Base-by-base conservation (phyloP, 2,329 filamentous ascomycete species). In the Trichoderma sp. region DNA sequence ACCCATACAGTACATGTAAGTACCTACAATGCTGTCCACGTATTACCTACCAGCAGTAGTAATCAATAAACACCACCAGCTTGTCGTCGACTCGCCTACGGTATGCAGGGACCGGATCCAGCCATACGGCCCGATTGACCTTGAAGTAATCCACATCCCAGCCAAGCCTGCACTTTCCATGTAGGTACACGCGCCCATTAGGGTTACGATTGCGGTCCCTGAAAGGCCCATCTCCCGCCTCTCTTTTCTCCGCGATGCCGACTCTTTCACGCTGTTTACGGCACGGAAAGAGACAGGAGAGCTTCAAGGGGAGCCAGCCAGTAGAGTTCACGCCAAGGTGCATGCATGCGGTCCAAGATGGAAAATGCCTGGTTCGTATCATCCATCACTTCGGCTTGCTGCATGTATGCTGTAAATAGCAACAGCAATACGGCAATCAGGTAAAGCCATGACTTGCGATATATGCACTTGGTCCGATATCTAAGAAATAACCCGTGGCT, bases 91-190 rank as follows among this genome's bases (percentile, higher is more conserved):
- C 46, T 46, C n/a, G n/a, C 6, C 49, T 39, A 28, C 2, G 51
- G 7, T 26, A 54, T 16, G 26, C 24, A 54, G 14, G 51, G 51
- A 54, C 46, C 39, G 28, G 30, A 28, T 60, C 18, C 26, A 60
- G 43, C 43, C n/a, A 61, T 61, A 49, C 59, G 59, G 59, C 28
- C 59, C 59, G 59, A 61, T 61, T 61, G 59, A 37, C 39, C 39
- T 43, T 43, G 39, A 43, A 24, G 16, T 61, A n/a, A 34, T 34
- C 39, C 37, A 46, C 28, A 6, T 5, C 26, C 16, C 37, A 46
- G 16, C 16, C 37, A 46, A 16, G 37, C 58, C 26, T 30, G 34
- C 28, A 1, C 13, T 52, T 34, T 8, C 24, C 46, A 1, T 30
- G 24, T 37, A 26, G 34, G 34, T 39, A 43, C 34, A 24, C 39